Evolutionary conservation across 768 basidiomycete species (phyloP), one percentile per base, ranked within the genome.

Genomic region (Pulveroboletus ravenelii): DNA sequence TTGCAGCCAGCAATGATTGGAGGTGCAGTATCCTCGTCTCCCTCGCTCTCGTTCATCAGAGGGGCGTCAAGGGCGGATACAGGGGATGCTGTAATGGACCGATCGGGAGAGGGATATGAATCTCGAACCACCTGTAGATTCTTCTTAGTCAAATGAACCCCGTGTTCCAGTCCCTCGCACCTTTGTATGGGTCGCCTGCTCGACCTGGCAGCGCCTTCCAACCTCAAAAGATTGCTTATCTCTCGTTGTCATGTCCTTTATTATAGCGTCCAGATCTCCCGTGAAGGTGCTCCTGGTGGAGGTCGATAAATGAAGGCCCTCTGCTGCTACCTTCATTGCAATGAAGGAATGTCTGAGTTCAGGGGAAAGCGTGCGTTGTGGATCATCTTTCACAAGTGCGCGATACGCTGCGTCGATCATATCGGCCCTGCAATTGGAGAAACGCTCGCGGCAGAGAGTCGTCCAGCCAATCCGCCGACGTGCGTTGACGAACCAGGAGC

Each of bases 381-480:
- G 45, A 35, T 65, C 58, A 10, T 62, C 59, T 27, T 67, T 44
- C 1, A 69, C 54, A 10, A 70, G 46, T 1, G 64, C 62, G 2
- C 63, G 54, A 32, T 51, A 59, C 5, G 71, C 70, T 2, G 66
- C 61, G 3, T 66, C 61, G 0, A 69, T 15, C 20, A 63, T 60
- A 13, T 68, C 67, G 1, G 57, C 52, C 10, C 63, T 53, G 12
- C 63, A 59, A 9, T 55, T 62, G 8, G 56, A 48, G 17, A 72
- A 67, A 31, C 23, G 27, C 3, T 62, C 56, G 1, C 65, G 67
- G 5, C 75, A 72, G 0, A 80, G 45, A 0, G 47, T 13, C 10
- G 73, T 80, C 81, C 80, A 82, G 0, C 80, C 80, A 0, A 81
- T 80, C 0, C 78, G 72, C 18, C 73, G 74, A 1, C 80, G 72